Percentiles rank a stretch among this genome's conserved stretches.
Conservation (phyloP, 805 yeast species). For the Barnettozyma pratensis region DNA sequence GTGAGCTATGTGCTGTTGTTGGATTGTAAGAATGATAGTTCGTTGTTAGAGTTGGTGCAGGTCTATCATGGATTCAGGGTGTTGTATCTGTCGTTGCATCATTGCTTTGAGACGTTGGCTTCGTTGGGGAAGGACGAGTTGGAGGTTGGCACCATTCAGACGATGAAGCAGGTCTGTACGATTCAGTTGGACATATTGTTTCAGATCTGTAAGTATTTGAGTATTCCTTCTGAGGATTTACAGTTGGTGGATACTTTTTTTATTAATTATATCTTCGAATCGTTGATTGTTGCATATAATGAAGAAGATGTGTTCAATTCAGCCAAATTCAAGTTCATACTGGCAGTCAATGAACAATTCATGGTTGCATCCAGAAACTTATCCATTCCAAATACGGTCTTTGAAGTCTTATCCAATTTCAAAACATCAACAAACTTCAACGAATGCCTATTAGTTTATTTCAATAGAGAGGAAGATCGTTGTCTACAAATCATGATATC, state of each 20-base stretch:
- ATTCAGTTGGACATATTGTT: constrained; percentile 48
- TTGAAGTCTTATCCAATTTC: constrained; percentile 40
- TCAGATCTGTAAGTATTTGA: constrained; percentile 48
- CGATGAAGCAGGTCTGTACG: constrained; percentile 33
- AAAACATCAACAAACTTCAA: constrained; percentile 45
- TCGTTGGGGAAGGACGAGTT: constrained; percentile 25
- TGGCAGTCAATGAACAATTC: constrained; percentile 83
- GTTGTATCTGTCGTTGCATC: constrained; percentile 37
- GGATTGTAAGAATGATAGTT: constrained; percentile 38
- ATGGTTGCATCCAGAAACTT: constrained; percentile 48
- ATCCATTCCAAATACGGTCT: constrained; percentile 43
- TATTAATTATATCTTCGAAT: constrained; percentile 41
- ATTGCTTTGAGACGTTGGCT: constrained; percentile 19
- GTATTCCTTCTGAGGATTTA: constrained; percentile 39
- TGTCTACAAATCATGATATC: constrained; percentile 72
- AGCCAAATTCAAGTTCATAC: constrained; percentile 62
- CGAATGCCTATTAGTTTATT: constrained; percentile 64
- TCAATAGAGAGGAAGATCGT: constrained; percentile 72
- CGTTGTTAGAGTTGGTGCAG: constrained; percentile 39
- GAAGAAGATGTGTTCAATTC: constrained; percentile 56
- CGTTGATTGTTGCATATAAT: constrained; percentile 39
- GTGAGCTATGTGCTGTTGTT: constrained; percentile 39
- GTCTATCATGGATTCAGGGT: constrained; percentile 45
- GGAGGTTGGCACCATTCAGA: constrained; percentile 29
- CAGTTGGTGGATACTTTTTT: constrained; percentile 38